These are phyloP conservation scores for Aspergillus fructus DNA, from an alignment of 2,329 filamentous ascomycete genomes.

Conservation along the genomic window DNA sequence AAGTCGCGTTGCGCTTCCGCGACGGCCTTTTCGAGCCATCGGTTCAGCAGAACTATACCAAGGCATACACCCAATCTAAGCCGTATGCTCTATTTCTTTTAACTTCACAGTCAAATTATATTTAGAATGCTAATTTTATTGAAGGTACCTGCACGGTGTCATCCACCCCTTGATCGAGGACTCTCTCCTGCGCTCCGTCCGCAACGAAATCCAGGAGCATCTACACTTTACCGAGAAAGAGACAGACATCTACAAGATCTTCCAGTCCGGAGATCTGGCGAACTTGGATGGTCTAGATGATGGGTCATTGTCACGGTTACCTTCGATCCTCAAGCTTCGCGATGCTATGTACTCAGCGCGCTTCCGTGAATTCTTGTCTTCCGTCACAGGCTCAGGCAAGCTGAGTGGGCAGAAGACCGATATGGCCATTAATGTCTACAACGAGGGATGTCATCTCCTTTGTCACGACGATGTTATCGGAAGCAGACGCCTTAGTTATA, in stretches of 20 bases:
- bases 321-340: constrained; percentile 85
- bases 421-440: constrained; percentile 99
- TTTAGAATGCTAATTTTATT: constrained; percentile 3
- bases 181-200: constrained; percentile 77
- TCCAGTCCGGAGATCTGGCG: constrained; percentile 95
- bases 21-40: constrained; percentile 44
- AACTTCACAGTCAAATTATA: not conserved
- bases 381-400: constrained; percentile 80
- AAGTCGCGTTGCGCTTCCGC: constrained; percentile 42
- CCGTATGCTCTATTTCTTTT: constrained; percentile 35
- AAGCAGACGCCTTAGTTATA: constrained; percentile 93
- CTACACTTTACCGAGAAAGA: constrained; percentile 97
- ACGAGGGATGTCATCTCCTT: constrained; percentile 88
- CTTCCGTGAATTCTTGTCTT: constrained; percentile 85
- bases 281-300: constrained; percentile 94
- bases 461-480: constrained; percentile 99
- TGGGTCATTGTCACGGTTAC: constrained; percentile 78
- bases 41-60: constrained; percentile 44
- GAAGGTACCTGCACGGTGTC: constrained; percentile 85
- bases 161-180: constrained; percentile 80
- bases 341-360: constrained; percentile 88
- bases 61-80: constrained; percentile 41
- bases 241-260: constrained; percentile 99
- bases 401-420: constrained; percentile 93
- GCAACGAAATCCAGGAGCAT: constrained; percentile 82